Base-by-base conservation (phyloP, 805 yeast genomes). In the Zygoascus bituminiphila region DNA sequence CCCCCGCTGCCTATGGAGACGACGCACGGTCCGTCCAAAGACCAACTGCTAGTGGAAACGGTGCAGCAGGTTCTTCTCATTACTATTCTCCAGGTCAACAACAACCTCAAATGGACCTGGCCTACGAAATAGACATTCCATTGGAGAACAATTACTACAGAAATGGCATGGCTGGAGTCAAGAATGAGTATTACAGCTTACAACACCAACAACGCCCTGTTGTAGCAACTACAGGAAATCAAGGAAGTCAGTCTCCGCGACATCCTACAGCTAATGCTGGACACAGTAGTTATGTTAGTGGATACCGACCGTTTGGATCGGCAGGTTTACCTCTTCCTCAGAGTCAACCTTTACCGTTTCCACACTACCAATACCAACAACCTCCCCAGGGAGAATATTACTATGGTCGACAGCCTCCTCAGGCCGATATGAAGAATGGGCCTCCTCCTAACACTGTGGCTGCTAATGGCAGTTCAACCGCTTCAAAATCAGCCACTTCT, bases 221-320 rank as follows among this genome's bases (percentile, higher is more conserved):
- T n/a, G n/a, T n/a, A n/a, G 9, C 33, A 4, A 15, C n/a, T 12
- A 29, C 33, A 5, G 33, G 33, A 12, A 7, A 10, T 22, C 42
- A n/a, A 20, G 38, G 38, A 21, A 14, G 19, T 21, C 29, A 14
- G 8, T 17, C 43, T 9, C 43, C 9, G 35, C 35, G n/a, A 9
- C 47, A 22, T 6, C 17, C 15, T n/a, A 5, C 25, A 5, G n/a
- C 24, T n/a, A 23, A 39, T 9, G 6, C 42, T 4, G 24, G 36
- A 17, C 25, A 36, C 17, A 35, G 46, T 22, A 36, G 37, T 23
- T 51, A 51, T 39, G 40, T 49, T 9, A 42, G 48, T 37, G 51
- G 52, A 12, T 53, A 49, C 46, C 23, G 51, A 42, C 55, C 55
- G n/a, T 52, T 52, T 25, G 55, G 52, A 20, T 37, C 51, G 4